phyloP scores from a whole-genome alignment of 1,139 yeast genomes.

The Suhomyces bokatorum region DNA sequence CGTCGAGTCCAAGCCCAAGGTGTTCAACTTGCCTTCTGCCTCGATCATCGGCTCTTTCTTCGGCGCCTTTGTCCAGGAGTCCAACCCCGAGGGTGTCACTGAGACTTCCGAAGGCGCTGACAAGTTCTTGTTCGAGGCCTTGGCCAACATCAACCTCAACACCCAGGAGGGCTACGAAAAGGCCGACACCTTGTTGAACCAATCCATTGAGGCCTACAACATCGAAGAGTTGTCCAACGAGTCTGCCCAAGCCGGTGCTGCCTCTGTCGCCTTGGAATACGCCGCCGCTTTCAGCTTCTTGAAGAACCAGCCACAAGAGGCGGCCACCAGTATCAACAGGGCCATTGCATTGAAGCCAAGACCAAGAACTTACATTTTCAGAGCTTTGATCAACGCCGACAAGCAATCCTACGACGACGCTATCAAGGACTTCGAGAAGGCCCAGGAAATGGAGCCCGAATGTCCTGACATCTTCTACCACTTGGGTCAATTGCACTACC shows the following conservation, averaged over 20 bases:
- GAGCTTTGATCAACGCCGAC: slow-evolving; percentile 86
- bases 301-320: slow-evolving; percentile 66
- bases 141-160: slow-evolving; percentile 61
- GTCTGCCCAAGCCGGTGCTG: slow-evolving; percentile 52
- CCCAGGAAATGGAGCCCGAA: slow-evolving; percentile 66
- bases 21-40: slow-evolving; percentile 72
- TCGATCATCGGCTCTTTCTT: slow-evolving; percentile 84
- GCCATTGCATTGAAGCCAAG: slow-evolving; percentile 73
- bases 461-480: slow-evolving; percentile 89
- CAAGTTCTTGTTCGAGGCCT: slow-evolving; percentile 65
- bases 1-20: slow-evolving; percentile 58
- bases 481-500: slow-evolving; percentile 87
- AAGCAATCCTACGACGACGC: slow-evolving; percentile 64
- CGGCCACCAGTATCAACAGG: slow-evolving; percentile 57
- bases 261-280: slow-evolving; percentile 74
- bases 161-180: slow-evolving; percentile 71
- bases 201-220: slow-evolving; percentile 62
- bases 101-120: slow-evolving; percentile 54
- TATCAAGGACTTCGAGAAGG: slow-evolving; percentile 68
- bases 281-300: slow-evolving; percentile 81
- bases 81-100: slow-evolving; percentile 51
- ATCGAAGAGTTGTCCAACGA: slow-evolving; percentile 36
- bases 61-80: slow-evolving; percentile 61
- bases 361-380: slow-evolving; percentile 77
- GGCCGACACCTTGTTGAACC: slow-evolving; percentile 68